Percentiles rank a stretch among this genome's conserved stretches.
These are phyloP conservation scores for Aspergillus aculeatinus DNA, from an alignment of 2,329 filamentous ascomycete species.

Conservation along the genomic window DNA sequence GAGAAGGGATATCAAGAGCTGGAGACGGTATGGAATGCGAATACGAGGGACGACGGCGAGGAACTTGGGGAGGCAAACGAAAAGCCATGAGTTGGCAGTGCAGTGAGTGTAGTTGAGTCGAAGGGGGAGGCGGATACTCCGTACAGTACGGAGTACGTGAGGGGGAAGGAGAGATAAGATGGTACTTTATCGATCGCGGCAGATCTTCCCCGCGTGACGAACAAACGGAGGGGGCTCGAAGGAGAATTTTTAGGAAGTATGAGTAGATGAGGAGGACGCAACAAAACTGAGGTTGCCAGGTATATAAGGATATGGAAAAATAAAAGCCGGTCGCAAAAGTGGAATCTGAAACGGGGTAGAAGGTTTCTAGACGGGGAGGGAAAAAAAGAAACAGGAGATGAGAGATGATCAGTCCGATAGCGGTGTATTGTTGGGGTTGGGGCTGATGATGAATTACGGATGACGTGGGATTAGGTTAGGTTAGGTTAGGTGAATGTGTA, in stretches of 20 bases:
- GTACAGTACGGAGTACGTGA: not conserved
- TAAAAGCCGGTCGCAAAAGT: not conserved
- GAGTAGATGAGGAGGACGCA: not conserved
- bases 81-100: constrained; percentile 35
- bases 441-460: constrained; percentile 5
- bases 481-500: not conserved
- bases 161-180: constrained; percentile 15
- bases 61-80: constrained; percentile 37
- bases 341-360: not conserved
- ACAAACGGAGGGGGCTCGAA: not conserved
- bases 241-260: not conserved
- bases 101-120: constrained; percentile 1
- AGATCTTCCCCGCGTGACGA: constrained; percentile 24
- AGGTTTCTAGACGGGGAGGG: not conserved
- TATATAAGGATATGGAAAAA: not conserved
- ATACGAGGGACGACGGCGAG: constrained; percentile 37
- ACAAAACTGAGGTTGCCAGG: not conserved
- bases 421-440: not conserved
- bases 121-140: not conserved
- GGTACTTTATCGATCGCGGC: constrained; percentile 19
- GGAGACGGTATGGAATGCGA: constrained; percentile 29
- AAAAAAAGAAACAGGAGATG: not conserved
- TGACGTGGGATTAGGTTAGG: constrained; percentile 6
- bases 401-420: constrained; percentile 3
- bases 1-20: constrained; percentile 27